Percentiles rank a stretch among this genome's conserved stretches.
These are phyloP conservation scores for Euphorbia schlechtendalii DNA, from an alignment of 441 rosid species.

Conservation along the genomic window DNA sequence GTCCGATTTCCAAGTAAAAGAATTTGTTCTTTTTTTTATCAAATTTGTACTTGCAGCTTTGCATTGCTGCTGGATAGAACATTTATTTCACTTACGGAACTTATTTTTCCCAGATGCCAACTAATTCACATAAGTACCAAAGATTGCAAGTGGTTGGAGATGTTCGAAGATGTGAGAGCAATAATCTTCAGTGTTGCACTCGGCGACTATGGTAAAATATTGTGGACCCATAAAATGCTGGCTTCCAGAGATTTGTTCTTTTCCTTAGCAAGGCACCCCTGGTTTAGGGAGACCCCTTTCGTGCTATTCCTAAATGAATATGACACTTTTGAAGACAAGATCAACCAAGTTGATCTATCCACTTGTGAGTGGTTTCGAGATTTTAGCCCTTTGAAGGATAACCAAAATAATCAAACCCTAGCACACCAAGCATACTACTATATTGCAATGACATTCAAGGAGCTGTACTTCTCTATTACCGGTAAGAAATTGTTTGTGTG, in stretches of 20 bases:
- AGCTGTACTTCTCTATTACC: constrained; percentile 52
- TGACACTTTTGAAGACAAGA: constrained; percentile 74
- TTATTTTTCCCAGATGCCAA: constrained; percentile 49
- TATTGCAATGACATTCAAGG: constrained; percentile 84
- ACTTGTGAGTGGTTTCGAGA: constrained; percentile 79
- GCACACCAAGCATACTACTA: constrained; percentile 90
- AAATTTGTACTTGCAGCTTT: background rate
- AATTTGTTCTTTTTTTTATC: constrained; percentile 4
- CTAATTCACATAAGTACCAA: constrained; percentile 71
- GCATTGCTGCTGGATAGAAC: background rate
- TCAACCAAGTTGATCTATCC: constrained; percentile 45
- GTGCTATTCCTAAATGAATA: constrained; percentile 80
- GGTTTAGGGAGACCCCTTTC: constrained; percentile 68
- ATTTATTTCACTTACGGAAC: constrained; percentile 11
- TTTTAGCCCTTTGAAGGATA: constrained; percentile 56
- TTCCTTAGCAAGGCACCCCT: constrained; percentile 61
- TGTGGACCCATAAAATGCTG: constrained; percentile 62
- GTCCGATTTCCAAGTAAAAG: constrained; percentile 49
- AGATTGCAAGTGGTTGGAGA: constrained; percentile 94
- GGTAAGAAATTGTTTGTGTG: constrained; percentile 73
- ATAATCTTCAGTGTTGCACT: constrained; percentile 78
- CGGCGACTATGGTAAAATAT: constrained; percentile 67
- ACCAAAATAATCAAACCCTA: constrained; percentile 50
- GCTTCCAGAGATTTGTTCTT: constrained; percentile 79
- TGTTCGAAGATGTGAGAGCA: constrained; percentile 89